Base-by-base conservation (phyloP, 257 asterid genomes). In the Solanum pinnatisectum region DNA sequence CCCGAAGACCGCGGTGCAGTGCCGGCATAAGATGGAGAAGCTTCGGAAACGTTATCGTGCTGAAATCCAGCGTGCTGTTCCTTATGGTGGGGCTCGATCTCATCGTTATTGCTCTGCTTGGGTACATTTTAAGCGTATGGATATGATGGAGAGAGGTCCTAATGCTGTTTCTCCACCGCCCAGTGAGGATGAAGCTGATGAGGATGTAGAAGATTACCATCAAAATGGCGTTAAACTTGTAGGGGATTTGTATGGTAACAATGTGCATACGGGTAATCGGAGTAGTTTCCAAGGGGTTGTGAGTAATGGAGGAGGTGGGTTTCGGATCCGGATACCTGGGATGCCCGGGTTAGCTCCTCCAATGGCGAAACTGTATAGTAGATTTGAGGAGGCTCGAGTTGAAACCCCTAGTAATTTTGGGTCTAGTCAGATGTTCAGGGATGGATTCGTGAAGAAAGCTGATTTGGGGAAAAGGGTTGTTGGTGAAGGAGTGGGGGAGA, bases 21-120 rank as follows among this genome's bases (percentile, higher is more conserved):
- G 99, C 88, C 98, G 99, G 36, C 99, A 97, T 92, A 97, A 97
- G 95, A 97, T 97, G 99, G 99, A 97, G 94, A 97, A 97, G 95
- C 98, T 97, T 27, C 88, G 99, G 36, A 97, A 97, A 89, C 93
- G 99, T 27, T 97, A 97, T 87, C 96, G 99, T 27, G 91, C 93
- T 22, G 99, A 97, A 96, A 94, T 95, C 91, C 99, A 96, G 90
- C 92, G 99, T 22, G 96, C 99, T 87, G 94, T 95, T 60, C 93
- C 98, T 1, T 94, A 91, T 90, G 96, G 96, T 40, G 98, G 98
- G 13, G 88, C 91, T 11, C 85, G 93, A 20, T 87, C 93, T 56
- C 91, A 92, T 73, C 93, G 98, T 1, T 94, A 90, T 89, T 90
- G 95, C 74, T 97, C 99, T 46, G 89, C 98, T 15, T 97, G 99